Evolutionary conservation across 495 filamentous ascomycete genomes (phyloP).

Genomic region (Parathielavia hyrcaniae): DNA sequence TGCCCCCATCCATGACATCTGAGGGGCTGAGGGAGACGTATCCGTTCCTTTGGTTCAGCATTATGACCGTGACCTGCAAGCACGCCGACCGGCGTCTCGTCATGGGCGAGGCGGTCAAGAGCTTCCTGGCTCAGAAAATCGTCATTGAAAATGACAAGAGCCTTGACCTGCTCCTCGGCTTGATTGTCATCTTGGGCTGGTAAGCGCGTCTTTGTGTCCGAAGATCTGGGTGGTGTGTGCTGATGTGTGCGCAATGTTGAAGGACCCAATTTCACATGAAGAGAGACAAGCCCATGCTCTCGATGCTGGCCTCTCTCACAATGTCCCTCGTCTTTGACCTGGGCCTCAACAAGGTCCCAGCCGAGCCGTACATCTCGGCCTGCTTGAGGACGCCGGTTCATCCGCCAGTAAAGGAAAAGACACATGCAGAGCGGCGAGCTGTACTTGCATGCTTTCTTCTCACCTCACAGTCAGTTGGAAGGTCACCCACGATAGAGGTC

Average conservation of each 20-base stretch:
- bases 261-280: slow-evolving; percentile 20
- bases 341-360: slow-evolving; percentile 46
- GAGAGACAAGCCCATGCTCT: slow-evolving; percentile 35
- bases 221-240: too few relatives aligned
- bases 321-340: slow-evolving; percentile 50
- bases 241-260: slow-evolving; percentile 3
- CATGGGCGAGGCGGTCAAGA: slow-evolving; percentile 36
- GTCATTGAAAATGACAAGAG: slow-evolving; percentile 45
- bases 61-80: slow-evolving; percentile 41
- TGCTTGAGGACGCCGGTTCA: slow-evolving; percentile 13
- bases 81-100: slow-evolving; percentile 16
- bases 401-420: slow-evolving; percentile 31
- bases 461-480: slow-evolving; percentile 42
- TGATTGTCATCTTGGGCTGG: slow-evolving; percentile 47
- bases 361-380: slow-evolving; percentile 24
- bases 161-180: slow-evolving; percentile 51
- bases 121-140: slow-evolving; percentile 42
- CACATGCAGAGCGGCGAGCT: slow-evolving; percentile 49
- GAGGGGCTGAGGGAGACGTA: slow-evolving; percentile 40
- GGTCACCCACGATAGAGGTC: not conserved
- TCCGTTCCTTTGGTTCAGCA: slow-evolving; percentile 51
- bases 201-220: slow-evolving; percentile 14
- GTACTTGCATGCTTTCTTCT: slow-evolving; percentile 50
- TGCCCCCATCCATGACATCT: slow-evolving; percentile 42
- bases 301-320: slow-evolving; percentile 45